These are phyloP conservation scores for Pseudognaphalium luteoalbum DNA, from an alignment of 129 eudicot genomes.

Conservation along the genomic window DNA sequence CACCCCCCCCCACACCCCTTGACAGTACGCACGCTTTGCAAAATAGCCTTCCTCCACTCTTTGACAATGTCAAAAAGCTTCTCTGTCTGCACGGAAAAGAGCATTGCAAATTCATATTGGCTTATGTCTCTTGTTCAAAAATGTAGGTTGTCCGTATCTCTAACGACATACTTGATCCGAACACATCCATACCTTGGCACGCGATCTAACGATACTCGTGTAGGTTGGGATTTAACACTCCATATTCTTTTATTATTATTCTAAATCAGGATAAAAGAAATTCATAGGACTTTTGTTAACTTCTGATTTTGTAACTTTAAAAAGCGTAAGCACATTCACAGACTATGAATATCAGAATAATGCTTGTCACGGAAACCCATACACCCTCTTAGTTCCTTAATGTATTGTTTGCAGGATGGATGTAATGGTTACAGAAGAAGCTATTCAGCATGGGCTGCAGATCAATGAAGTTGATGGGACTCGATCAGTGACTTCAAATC, in stretches of 20 bases:
- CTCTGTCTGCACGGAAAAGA: constrained; percentile 43
- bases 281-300: not conserved
- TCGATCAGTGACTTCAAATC: constrained; percentile 52
- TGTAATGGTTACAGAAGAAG: constrained; percentile 68
- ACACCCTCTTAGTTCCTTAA: not conserved
- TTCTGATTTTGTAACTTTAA: not conserved
- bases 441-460: constrained; percentile 59
- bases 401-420: constrained; percentile 65
- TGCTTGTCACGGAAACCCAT: not conserved
- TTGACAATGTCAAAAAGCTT: constrained; percentile 72
- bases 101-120: constrained; percentile 68
- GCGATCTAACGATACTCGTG: not conserved
- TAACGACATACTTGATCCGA: not conserved
- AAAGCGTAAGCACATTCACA: not conserved
- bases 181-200: not conserved
- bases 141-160: constrained; percentile 49
- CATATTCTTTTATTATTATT: no score
- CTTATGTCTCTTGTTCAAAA: constrained; percentile 80
- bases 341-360: not conserved
- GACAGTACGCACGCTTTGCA: constrained; percentile 75
- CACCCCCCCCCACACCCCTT: no score
- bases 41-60: constrained; percentile 75
- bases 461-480: constrained; percentile 74
- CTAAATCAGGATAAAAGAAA: no score
- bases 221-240: not conserved